A percentile compares a stretch with the other conserved stretches of the same genome.
Evolutionary conservation across 306 rosid genomes (phyloP).

Genomic region (Cucumis melo): DNA sequence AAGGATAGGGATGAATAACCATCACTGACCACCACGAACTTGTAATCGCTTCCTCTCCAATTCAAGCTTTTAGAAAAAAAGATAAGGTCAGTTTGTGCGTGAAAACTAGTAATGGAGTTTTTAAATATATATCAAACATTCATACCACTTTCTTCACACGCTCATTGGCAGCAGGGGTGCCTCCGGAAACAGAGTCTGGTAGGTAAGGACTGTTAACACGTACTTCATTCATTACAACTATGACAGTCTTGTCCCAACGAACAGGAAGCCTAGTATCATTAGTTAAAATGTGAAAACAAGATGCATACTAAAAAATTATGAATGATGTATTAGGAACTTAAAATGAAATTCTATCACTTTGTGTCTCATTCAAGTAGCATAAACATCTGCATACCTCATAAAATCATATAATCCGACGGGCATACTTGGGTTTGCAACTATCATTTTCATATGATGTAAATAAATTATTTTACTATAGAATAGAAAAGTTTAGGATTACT

Average conservation of each 20-base stretch:
- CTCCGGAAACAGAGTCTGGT: constrained; percentile 86
- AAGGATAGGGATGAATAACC: constrained; percentile 8
- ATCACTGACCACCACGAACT: constrained; percentile 49
- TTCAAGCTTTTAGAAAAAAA: constrained; percentile 43
- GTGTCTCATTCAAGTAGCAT: background rate
- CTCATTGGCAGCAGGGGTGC: constrained; percentile 93
- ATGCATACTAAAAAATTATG: background rate
- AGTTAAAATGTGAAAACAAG: too few relatives aligned
- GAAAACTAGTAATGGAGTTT: too few relatives aligned
- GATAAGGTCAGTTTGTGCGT: background rate
- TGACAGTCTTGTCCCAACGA: constrained; percentile 91
- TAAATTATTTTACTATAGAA: too few relatives aligned
- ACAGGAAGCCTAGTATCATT: constrained; percentile 67
- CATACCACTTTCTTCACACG: constrained; percentile 98
- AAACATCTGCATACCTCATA: too few relatives aligned
- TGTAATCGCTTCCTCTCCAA: constrained; percentile 80
- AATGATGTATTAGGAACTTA: background rate
- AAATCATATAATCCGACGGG: background rate
- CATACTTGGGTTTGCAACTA: background rate
- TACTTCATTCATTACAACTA: constrained; percentile 93
- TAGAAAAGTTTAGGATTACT: too few relatives aligned
- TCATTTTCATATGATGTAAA: background rate
- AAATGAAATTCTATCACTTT: background rate
- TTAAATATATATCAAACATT: background rate
- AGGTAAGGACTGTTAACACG: constrained; percentile 86